Evolutionary conservation across 140 eudicot species (phyloP).

Genomic region (Cichorium intybus): DNA sequence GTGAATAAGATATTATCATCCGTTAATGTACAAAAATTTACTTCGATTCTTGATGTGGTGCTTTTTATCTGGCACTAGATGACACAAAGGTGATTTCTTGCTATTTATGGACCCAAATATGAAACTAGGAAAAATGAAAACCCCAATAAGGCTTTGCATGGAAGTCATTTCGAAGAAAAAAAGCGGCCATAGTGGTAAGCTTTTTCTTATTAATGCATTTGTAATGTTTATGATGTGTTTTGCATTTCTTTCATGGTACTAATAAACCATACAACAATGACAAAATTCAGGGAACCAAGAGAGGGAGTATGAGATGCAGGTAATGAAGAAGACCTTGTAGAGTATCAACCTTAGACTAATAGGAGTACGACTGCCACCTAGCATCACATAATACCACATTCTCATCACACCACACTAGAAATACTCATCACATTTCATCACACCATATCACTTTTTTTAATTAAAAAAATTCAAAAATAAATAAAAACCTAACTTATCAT

Average conservation of each 20-base stretch:
- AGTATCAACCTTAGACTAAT: slow-evolving; percentile 90
- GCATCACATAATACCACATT: too few species aligned
- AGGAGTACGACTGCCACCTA: too few species aligned
- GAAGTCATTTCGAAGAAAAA: slow-evolving; percentile 94
- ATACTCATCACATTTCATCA: too few species aligned
- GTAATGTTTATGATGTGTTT: neutral
- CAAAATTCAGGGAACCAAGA: slow-evolving; percentile 63
- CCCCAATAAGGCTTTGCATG: slow-evolving; percentile 83
- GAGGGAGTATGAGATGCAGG: slow-evolving; percentile 92
- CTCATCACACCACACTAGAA: too few species aligned
- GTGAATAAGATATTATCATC: too few species aligned
- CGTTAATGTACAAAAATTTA: too few species aligned
- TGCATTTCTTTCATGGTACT: neutral
- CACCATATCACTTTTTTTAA: too few species aligned
- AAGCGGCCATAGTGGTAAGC: slow-evolving; percentile 80
- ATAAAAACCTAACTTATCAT: too few species aligned
- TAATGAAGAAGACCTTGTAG: slow-evolving; percentile 75
- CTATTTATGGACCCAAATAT: slow-evolving; percentile 94
- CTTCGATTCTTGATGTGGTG: too few species aligned
- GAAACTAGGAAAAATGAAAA: slow-evolving; percentile 91
- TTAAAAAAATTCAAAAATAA: too few species aligned
- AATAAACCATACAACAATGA: neutral
- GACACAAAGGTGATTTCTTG: slow-evolving; percentile 81
- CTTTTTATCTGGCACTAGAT: slow-evolving; percentile 37
- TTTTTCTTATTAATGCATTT: neutral